Evolutionary conservation across 768 basidiomycete species (phyloP).

Genomic region (Auricularia heimuer): DNA sequence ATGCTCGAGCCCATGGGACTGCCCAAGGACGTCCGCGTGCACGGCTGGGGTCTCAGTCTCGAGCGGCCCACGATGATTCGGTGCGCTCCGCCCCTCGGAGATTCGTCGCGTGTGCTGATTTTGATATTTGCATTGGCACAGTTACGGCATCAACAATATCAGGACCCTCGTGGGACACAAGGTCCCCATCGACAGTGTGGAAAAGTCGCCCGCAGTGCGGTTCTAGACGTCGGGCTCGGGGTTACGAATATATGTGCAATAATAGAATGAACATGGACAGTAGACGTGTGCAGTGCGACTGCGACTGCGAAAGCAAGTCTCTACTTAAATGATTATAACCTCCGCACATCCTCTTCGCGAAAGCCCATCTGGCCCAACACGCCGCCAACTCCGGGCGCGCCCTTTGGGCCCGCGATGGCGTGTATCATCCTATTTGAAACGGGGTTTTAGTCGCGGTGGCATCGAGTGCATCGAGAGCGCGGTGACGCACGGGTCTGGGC

Average conservation of each 20-base stretch:
- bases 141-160: slow-evolving; percentile 97
- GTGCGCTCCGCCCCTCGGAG: slow-evolving; percentile 32
- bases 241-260: neutral
- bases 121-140: slow-evolving; percentile 18
- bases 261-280: neutral
- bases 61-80: slow-evolving; percentile 99
- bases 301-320: too few species aligned
- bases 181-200: slow-evolving; percentile 80
- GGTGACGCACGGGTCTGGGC: slow-evolving; percentile 63
- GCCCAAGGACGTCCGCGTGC: slow-evolving; percentile 90
- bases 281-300: neutral
- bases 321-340: neutral
- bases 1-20: slow-evolving; percentile 99
- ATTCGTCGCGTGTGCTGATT: too few species aligned
- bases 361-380: neutral
- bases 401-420: slow-evolving; percentile 1
- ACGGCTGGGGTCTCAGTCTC: slow-evolving; percentile 91
- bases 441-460: neutral
- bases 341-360: neutral
- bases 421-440: neutral
- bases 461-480: neutral
- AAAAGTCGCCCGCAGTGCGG: slow-evolving; percentile 83
- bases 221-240: slow-evolving; percentile 38
- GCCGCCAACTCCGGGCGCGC: neutral
- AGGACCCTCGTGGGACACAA: slow-evolving; percentile 96